These are phyloP conservation scores for Annulohypoxylon moriforme DNA, from an alignment of 495 filamentous ascomycete genomes.

Conservation along the genomic window DNA sequence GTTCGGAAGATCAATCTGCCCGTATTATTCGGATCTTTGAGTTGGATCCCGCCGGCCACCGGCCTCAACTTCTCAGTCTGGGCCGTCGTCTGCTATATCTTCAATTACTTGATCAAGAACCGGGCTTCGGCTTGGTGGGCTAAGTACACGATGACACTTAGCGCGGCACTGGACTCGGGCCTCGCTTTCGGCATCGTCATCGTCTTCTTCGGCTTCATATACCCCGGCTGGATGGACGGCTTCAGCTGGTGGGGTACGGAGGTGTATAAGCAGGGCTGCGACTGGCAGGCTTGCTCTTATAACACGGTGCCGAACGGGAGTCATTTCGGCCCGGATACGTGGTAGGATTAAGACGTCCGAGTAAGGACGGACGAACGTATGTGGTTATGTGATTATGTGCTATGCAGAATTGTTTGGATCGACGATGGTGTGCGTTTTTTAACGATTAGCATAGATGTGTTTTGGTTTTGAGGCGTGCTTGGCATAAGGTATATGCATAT, in stretches of 20 bases:
- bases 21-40: constrained; percentile 76
- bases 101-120: constrained; percentile 78
- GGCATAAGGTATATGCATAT: constrained; percentile 10
- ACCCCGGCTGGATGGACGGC: constrained; percentile 71
- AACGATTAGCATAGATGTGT: neutral
- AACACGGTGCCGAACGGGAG: constrained; percentile 62
- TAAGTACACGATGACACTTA: constrained; percentile 90
- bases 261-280: constrained; percentile 72
- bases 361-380: neutral
- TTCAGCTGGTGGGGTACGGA: constrained; percentile 84
- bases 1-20: constrained; percentile 76
- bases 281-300: constrained; percentile 73
- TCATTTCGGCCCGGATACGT: constrained; percentile 68
- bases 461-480: neutral
- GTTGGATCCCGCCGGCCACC: constrained; percentile 87
- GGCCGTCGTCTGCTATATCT: constrained; percentile 83
- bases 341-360: constrained; percentile 53
- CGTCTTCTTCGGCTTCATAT: constrained; percentile 84
- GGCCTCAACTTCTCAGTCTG: constrained; percentile 86
- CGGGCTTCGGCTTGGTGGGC: constrained; percentile 80
- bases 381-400: neutral
- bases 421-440: neutral
- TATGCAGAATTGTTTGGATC: constrained; percentile 8
- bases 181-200: constrained; percentile 82
- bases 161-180: constrained; percentile 83